These are phyloP conservation scores for Eucalyptus lansdowneana DNA, from an alignment of 345 rosid genomes.

Conservation along the genomic window DNA sequence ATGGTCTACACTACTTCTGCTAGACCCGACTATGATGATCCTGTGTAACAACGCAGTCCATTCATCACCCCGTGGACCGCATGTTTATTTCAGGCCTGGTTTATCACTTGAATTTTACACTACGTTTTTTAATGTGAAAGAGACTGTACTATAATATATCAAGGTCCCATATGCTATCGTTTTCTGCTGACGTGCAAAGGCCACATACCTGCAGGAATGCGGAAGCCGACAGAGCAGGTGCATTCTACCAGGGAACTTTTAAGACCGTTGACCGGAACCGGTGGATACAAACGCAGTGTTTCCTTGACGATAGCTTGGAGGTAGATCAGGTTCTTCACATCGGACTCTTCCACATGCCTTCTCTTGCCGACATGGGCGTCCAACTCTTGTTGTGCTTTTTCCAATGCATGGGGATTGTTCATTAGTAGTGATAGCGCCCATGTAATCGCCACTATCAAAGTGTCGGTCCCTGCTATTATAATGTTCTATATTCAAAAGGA, in stretches of 20 bases:
- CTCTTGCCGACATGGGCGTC: slow-evolving; percentile 10
- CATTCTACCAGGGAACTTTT: slow-evolving; percentile 6
- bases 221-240: slow-evolving; percentile 1
- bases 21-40: not conserved
- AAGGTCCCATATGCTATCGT: not conserved
- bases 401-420: slow-evolving; percentile 4
- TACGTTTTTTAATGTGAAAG: not conserved
- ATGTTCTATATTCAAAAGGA: not conserved
- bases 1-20: not conserved
- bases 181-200: not conserved
- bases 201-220: slow-evolving; percentile 2
- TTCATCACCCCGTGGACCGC: not conserved
- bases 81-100: not conserved
- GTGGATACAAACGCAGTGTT: slow-evolving; percentile 6
- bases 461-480: slow-evolving; percentile 13
- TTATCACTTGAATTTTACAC: not conserved
- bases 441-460: slow-evolving; percentile 3
- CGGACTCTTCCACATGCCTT: slow-evolving; percentile 11
- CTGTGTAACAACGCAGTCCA: not conserved
- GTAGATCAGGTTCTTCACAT: slow-evolving; percentile 1
- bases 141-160: not conserved
- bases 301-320: slow-evolving; percentile 23
- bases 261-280: not conserved
- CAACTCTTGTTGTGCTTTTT: slow-evolving; percentile 13
- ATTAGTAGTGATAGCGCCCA: slow-evolving; percentile 22